These are phyloP conservation scores for Coffea humblotiana DNA, from an alignment of 305 asterid species.

Conservation along the genomic window DNA sequence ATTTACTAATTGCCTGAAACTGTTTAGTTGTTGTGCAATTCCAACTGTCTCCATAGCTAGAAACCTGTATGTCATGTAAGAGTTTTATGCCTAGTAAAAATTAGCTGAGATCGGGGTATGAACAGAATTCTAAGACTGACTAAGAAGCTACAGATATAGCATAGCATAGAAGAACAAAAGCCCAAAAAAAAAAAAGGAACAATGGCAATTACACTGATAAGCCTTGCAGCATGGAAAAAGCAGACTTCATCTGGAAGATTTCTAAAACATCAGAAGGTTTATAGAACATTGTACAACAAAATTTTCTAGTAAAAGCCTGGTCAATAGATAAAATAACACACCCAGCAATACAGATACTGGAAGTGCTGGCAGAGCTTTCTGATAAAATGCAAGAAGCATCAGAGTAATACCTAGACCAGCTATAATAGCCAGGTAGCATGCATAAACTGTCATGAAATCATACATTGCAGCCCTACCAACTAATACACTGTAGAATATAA, in stretches of 20 bases:
- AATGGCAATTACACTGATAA: not conserved
- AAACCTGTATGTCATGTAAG: not conserved
- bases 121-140: not conserved
- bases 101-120: not conserved
- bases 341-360: slow-evolving; percentile 86
- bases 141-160: not conserved
- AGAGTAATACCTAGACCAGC: slow-evolving; percentile 94
- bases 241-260: not conserved
- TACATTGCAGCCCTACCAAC: slow-evolving; percentile 98
- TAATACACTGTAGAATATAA: slow-evolving; percentile 89
- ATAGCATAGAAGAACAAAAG: not conserved
- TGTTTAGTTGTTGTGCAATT: slow-evolving; percentile 1
- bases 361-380: slow-evolving; percentile 97
- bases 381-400: slow-evolving; percentile 81
- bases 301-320: slow-evolving; percentile 78
- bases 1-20: not conserved
- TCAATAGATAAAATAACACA: slow-evolving; percentile 74
- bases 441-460: slow-evolving; percentile 93
- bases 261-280: slow-evolving; percentile 85
- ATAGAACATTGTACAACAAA: slow-evolving; percentile 84
- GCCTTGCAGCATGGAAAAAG: not conserved
- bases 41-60: not conserved
- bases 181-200: not conserved
- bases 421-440: slow-evolving; percentile 89
- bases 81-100: not conserved